phyloP scores from a whole-genome alignment of 192 early-diverging fungal genomes.

The Entomortierella parvispora region DNA sequence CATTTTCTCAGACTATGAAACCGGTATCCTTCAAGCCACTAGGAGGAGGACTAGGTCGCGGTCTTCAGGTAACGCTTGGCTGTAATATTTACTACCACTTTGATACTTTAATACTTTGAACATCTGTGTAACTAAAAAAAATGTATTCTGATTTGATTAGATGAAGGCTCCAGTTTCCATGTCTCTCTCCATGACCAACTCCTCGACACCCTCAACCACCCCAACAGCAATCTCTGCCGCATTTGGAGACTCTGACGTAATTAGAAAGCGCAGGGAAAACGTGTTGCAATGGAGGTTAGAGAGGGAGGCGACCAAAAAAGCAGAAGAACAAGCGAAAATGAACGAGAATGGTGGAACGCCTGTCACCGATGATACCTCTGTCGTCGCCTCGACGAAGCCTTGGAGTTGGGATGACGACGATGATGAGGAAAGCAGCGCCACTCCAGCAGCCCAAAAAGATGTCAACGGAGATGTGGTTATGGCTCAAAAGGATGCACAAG shows the following conservation, averaged over 20 bases:
- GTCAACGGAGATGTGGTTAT: slow-evolving; percentile 33
- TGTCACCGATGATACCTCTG: slow-evolving; percentile 11
- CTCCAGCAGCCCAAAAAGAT: slow-evolving; percentile 4
- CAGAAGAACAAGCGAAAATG: slow-evolving; percentile 56
- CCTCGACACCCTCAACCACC: slow-evolving; percentile 34
- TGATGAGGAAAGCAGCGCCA: slow-evolving; percentile 60
- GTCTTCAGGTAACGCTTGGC: too few species aligned
- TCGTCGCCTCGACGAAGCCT: slow-evolving; percentile 52
- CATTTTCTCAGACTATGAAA: neutral
- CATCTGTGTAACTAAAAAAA: slow-evolving; percentile 1
- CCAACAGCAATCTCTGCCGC: slow-evolving; percentile 26
- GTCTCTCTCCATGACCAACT: slow-evolving; percentile 12
- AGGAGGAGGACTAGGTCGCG: neutral
- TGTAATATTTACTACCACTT: neutral
- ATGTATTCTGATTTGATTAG: slow-evolving; percentile 9
- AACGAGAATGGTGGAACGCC: neutral
- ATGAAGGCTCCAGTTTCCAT: slow-evolving; percentile 30
- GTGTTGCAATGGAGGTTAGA: slow-evolving; percentile 86
- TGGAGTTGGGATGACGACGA: slow-evolving; percentile 76
- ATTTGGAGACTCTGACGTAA: slow-evolving; percentile 67
- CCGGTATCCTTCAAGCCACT: slow-evolving; percentile 3
- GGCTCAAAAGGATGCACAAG: slow-evolving; percentile 12
- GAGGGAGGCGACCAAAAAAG: slow-evolving; percentile 60
- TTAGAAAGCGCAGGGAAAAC: slow-evolving; percentile 80
- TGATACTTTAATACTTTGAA: neutral